Conservation (phyloP, 2,329 filamentous ascomycete species). For the Fonsecaea pugnacius region DNA sequence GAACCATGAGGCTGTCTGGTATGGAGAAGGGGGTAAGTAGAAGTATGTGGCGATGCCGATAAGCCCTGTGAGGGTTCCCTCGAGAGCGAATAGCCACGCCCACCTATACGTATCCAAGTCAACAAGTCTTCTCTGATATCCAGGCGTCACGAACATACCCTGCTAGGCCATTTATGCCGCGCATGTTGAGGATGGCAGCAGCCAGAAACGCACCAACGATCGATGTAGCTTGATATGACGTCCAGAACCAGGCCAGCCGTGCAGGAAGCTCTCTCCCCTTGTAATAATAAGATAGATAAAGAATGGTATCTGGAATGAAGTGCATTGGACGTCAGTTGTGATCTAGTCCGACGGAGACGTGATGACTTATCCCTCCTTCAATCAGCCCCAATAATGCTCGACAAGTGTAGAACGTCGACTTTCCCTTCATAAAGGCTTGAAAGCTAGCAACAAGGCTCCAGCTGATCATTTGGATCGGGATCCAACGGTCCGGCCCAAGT, state of each 20-base stretch:
- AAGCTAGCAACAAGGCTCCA: constrained; percentile 44
- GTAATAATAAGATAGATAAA: constrained; percentile 73
- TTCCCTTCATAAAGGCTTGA: constrained; percentile 54
- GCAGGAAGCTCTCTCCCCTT: constrained; percentile 51
- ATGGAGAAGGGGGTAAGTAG: constrained; percentile 64
- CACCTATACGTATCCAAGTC: constrained; percentile 5
- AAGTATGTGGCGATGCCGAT: constrained; percentile 45
- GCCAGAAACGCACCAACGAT: constrained; percentile 53
- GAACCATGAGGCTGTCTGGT: constrained; percentile 54
- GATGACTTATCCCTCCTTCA: constrained; percentile 46
- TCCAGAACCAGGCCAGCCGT: constrained; percentile 68
- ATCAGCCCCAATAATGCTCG: constrained; percentile 52
- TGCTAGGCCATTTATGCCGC: constrained; percentile 40
- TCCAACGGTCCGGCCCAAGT: constrained; percentile 60
- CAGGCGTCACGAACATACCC: constrained; percentile 28
- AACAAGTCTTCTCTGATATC: neutral
- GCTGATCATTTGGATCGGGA: constrained; percentile 56
- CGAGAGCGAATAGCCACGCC: constrained; percentile 44
- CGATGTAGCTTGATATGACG: constrained; percentile 47
- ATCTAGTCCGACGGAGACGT: neutral
- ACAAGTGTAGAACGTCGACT: constrained; percentile 46
- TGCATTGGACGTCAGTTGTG: constrained; percentile 1
- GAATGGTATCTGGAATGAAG: constrained; percentile 46
- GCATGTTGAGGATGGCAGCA: constrained; percentile 45
- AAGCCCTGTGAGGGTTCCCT: constrained; percentile 47